phyloP scores from a whole-genome alignment of 805 yeast species.

The Myxozyma udenii region DNA sequence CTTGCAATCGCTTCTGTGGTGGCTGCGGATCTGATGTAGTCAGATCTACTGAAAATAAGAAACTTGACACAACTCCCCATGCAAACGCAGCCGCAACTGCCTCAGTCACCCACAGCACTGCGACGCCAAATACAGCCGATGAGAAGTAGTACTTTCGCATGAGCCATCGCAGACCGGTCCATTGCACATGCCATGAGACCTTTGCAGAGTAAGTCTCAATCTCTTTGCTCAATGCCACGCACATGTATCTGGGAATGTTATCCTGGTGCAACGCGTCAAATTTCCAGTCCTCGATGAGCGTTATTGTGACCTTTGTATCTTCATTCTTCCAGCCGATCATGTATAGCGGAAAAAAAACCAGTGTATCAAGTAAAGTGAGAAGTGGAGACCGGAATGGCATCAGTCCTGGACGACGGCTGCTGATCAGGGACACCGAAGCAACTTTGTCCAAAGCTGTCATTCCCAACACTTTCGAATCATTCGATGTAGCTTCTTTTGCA shows the following conservation, averaged over 20 bases:
- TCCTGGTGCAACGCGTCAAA: conserved; percentile 1
- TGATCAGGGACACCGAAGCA: neutral
- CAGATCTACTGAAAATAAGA: no score
- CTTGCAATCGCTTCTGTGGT: no score
- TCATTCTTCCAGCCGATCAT: conserved; percentile 30
- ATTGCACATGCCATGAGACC: conserved; percentile 33
- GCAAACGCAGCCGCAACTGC: conserved; percentile 14
- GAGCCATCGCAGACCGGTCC: conserved; percentile 37
- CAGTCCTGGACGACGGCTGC: conserved; percentile 31
- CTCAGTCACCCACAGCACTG: conserved; percentile 35
- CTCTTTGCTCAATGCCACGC: neutral
- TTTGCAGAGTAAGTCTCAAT: conserved; percentile 26
- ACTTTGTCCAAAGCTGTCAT: neutral
- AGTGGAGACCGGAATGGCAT: conserved; percentile 36
- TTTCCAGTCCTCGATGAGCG: conserved; percentile 31
- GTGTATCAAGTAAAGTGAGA: conserved; percentile 33
- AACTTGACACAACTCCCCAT: conserved; percentile 7
- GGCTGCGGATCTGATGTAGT: no score
- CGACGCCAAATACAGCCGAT: conserved; percentile 32
- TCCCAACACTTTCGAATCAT: neutral
- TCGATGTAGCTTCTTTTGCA: neutral
- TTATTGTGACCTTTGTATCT: conserved; percentile 9
- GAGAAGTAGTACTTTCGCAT: conserved; percentile 34
- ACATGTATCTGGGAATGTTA: conserved; percentile 13
- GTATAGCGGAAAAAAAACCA: conserved; percentile 36